phyloP scores from a whole-genome alignment of 1,139 yeast genomes.

The Magnusiomyces clavatus region DNA sequence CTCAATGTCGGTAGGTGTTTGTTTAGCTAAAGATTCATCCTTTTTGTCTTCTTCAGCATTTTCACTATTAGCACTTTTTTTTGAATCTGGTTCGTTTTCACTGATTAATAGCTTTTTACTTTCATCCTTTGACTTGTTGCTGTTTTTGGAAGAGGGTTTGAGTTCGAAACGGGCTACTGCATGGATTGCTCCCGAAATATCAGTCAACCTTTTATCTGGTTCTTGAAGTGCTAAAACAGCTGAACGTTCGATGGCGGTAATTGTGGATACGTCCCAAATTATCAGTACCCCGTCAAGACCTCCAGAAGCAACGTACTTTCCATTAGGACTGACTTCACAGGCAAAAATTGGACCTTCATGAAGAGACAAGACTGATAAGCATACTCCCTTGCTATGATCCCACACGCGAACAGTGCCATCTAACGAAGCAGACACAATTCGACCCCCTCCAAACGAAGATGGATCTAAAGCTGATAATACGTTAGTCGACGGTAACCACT shows the following conservation, averaged over 20 bases:
- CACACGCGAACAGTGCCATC: slow-evolving; percentile 68
- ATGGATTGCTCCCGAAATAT: slow-evolving; percentile 7
- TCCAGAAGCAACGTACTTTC: slow-evolving; percentile 45
- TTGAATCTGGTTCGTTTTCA: not conserved
- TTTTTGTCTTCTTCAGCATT: not conserved
- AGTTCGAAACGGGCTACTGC: slow-evolving; percentile 14
- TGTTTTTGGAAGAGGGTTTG: slow-evolving; percentile 1
- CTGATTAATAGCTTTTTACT: not conserved
- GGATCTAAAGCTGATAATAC: slow-evolving; percentile 14
- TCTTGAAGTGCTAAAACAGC: slow-evolving; percentile 8
- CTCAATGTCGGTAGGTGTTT: not conserved
- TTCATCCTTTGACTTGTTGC: not conserved
- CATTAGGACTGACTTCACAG: slow-evolving; percentile 46
- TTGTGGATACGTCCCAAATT: slow-evolving; percentile 42
- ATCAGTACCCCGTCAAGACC: slow-evolving; percentile 52
- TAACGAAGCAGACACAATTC: slow-evolving; percentile 46
- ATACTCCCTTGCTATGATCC: slow-evolving; percentile 45
- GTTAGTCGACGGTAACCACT: slow-evolving; percentile 24
- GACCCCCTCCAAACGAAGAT: slow-evolving; percentile 14
- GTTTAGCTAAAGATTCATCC: not conserved
- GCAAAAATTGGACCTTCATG: slow-evolving; percentile 48
- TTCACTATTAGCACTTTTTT: not conserved
- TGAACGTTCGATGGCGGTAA: slow-evolving; percentile 12
- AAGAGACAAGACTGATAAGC: slow-evolving; percentile 34
- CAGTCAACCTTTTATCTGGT: slow-evolving; percentile 3